A percentile compares a stretch with the other conserved stretches of the same genome.
phyloP scores from a whole-genome alignment of 2,329 filamentous ascomycete species.

The Ophiostoma piceae region DNA sequence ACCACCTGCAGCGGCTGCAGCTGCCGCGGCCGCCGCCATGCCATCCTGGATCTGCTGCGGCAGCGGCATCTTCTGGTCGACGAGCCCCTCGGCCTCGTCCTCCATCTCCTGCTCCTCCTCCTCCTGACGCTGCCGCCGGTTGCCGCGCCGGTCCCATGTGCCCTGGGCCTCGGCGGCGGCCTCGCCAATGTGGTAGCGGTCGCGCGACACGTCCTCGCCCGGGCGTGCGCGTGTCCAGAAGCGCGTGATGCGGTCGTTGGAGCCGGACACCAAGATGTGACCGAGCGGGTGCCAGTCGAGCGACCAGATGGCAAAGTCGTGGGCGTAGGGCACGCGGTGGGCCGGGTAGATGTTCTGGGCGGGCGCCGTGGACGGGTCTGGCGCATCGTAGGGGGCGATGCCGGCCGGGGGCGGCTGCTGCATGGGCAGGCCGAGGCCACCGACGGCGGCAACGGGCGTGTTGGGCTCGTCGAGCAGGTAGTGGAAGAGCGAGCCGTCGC shows the following conservation, averaged over 20 bases:
- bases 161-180: slow-evolving; percentile 88
- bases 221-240: slow-evolving; percentile 93
- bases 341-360: slow-evolving; percentile 90
- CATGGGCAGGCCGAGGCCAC: slow-evolving; percentile 46
- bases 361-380: slow-evolving; percentile 72
- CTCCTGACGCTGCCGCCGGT: slow-evolving; percentile 73
- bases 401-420: slow-evolving; percentile 53
- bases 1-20: slow-evolving; percentile 6
- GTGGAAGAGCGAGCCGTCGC: slow-evolving; percentile 84
- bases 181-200: slow-evolving; percentile 93
- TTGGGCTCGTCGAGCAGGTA: slow-evolving; percentile 96
- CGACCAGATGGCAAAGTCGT: slow-evolving; percentile 95
- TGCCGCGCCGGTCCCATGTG: slow-evolving; percentile 81
- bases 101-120: slow-evolving; percentile 92
- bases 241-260: slow-evolving; percentile 91
- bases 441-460: slow-evolving; percentile 49
- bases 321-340: slow-evolving; percentile 79
- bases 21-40: neutral
- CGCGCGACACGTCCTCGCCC: slow-evolving; percentile 76
- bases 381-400: slow-evolving; percentile 76
- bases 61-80: slow-evolving; percentile 76
- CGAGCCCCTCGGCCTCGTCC: slow-evolving; percentile 86
- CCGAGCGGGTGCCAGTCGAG: slow-evolving; percentile 96
- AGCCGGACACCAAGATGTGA: slow-evolving; percentile 90
- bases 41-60: slow-evolving; percentile 17